Evolutionary conservation across 441 rosid species (phyloP).

Genomic region (Bocquillonia castaneifolia): DNA sequence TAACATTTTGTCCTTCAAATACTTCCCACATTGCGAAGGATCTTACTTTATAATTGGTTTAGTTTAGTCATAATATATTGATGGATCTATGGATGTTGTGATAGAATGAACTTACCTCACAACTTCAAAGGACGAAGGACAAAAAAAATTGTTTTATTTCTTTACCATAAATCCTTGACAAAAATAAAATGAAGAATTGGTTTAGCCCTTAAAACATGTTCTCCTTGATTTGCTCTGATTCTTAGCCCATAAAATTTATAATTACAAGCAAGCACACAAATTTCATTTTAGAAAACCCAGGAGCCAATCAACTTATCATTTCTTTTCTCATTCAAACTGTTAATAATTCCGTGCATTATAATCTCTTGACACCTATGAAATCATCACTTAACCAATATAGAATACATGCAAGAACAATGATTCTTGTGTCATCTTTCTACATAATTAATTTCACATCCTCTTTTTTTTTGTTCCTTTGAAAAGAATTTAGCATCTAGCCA

Average conservation of each 20-base stretch:
- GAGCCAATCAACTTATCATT: background rate
- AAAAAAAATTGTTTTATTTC: no score
- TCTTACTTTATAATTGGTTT: background rate
- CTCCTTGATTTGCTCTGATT: background rate
- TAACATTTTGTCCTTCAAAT: background rate
- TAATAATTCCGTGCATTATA: background rate
- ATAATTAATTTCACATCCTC: no score
- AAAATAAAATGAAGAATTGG: background rate
- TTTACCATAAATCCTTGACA: background rate
- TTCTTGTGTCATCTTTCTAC: no score
- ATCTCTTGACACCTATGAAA: background rate
- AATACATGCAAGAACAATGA: no score
- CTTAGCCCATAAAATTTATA: background rate
- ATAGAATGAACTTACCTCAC: background rate
- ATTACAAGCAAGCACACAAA: background rate
- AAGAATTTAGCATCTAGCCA: constrained; percentile 14
- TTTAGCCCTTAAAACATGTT: background rate
- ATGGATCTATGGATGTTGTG: background rate
- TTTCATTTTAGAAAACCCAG: background rate
- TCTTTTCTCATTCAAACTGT: background rate
- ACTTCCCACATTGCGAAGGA: background rate
- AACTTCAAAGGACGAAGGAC: no score
- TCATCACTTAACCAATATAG: background rate
- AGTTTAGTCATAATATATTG: background rate
- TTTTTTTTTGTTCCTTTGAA: no score